These are phyloP conservation scores for Entomortierella beljakovae DNA, from an alignment of 192 early-diverging fungal genomes.

Conservation along the genomic window DNA sequence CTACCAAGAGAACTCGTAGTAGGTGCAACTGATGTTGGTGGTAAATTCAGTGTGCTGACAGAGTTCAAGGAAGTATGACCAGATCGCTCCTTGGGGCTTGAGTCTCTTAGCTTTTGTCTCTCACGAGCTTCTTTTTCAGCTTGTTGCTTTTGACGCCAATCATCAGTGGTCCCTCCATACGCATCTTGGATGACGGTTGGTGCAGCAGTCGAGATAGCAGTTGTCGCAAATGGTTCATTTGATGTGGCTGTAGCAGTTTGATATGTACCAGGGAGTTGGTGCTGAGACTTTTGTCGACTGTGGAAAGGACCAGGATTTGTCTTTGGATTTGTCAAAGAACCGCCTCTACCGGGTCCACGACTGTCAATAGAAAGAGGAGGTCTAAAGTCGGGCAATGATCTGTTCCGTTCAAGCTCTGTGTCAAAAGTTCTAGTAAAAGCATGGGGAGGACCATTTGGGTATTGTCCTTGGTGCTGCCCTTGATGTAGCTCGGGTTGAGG, in stretches of 20 bases:
- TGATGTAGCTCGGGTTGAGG: slow-evolving; percentile 1
- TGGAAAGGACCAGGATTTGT: slow-evolving; percentile 26
- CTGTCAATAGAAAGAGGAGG: neutral
- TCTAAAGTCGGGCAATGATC: slow-evolving; percentile 30
- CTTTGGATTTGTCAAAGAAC: slow-evolving; percentile 32
- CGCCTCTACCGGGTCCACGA: slow-evolving; percentile 18
- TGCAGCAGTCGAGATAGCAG: neutral
- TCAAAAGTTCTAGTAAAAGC: slow-evolving; percentile 1
- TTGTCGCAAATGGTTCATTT: slow-evolving; percentile 16
- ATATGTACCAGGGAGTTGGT: slow-evolving; percentile 2
- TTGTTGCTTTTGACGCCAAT: slow-evolving; percentile 43
- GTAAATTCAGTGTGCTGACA: slow-evolving; percentile 41
- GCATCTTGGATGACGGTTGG: slow-evolving; percentile 19
- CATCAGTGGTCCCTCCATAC: slow-evolving; percentile 39
- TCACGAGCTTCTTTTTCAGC: slow-evolving; percentile 30
- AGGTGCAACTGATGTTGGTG: slow-evolving; percentile 5
- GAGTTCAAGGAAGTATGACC: slow-evolving; percentile 39
- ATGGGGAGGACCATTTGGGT: neutral
- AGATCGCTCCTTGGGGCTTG: slow-evolving; percentile 7
- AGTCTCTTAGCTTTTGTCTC: slow-evolving; percentile 27
- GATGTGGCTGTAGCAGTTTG: slow-evolving; percentile 26
- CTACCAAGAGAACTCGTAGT: neutral
- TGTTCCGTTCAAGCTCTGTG: slow-evolving; percentile 28
- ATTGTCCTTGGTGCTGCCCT: neutral
- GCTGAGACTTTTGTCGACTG: slow-evolving; percentile 25